Conservation (phyloP, 371 early-diverging fungal species). For the Rhizopus sp. region DNA sequence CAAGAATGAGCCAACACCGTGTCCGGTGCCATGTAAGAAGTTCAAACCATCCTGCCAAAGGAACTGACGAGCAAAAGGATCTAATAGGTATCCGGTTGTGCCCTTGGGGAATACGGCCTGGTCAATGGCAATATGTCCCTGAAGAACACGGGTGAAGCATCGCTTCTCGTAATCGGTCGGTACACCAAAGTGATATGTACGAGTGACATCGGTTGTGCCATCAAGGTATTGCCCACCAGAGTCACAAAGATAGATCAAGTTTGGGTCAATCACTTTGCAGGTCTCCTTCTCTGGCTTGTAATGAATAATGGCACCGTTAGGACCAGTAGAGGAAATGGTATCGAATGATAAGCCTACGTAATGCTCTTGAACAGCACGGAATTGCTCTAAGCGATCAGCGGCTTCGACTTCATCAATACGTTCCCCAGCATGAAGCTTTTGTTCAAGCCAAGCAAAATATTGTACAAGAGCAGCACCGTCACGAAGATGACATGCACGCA, state of each 20-base stretch:
- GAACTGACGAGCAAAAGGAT: constrained; percentile 84
- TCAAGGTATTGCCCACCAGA: constrained; percentile 98
- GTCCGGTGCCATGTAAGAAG: constrained; percentile 99
- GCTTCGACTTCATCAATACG: constrained; percentile 75
- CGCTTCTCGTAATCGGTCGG: constrained; percentile 89
- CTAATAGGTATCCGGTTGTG: constrained; percentile 83
- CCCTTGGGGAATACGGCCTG: constrained; percentile 86
- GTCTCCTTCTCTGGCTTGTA: constrained; percentile 88
- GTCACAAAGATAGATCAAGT: constrained; percentile 94
- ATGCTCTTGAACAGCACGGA: constrained; percentile 68
- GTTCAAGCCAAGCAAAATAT: constrained; percentile 96
- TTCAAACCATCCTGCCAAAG: constrained; percentile 96
- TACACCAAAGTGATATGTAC: constrained; percentile 93
- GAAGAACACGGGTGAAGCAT: constrained; percentile 96
- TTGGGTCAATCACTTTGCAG: constrained; percentile 55
- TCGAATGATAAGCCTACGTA: constrained; percentile 95
- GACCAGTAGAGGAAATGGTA: constrained; percentile 95
- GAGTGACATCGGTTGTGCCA: constrained; percentile 99
- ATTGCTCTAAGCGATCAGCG: constrained; percentile 74
- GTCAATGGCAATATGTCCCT: constrained; percentile 96
- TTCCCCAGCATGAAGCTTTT: constrained; percentile 72
- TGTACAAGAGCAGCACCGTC: constrained; percentile 93
- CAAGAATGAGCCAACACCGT: constrained; percentile 98
- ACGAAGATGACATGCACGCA: constrained; percentile 90
- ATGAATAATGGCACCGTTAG: constrained; percentile 99